A percentile compares a stretch with the other conserved stretches of the same genome.
Evolutionary conservation across 257 asterid genomes (phyloP).

Genomic region (Lavandula angustifolia): DNA sequence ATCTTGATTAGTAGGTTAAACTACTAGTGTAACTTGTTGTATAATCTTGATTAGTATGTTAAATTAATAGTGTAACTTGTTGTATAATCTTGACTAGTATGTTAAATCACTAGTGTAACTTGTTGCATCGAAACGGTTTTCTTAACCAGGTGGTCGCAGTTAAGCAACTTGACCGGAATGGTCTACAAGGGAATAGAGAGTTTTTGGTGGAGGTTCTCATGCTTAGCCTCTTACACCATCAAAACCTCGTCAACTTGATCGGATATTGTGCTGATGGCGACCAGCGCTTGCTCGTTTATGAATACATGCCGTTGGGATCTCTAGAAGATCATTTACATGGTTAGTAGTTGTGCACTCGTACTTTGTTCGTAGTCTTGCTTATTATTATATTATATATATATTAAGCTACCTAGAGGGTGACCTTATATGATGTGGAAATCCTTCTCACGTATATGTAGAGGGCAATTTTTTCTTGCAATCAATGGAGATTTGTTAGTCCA

Average conservation of each 20-base stretch:
- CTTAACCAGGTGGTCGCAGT: conserved; percentile 86
- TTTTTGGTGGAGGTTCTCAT: conserved; percentile 97
- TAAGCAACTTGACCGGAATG: conserved; percentile 90
- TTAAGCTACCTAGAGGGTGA: not conserved
- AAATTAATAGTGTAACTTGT: no score
- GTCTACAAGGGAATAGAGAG: conserved; percentile 94
- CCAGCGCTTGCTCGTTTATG: conserved; percentile 94
- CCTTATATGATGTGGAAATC: not conserved
- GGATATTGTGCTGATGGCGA: conserved; percentile 99
- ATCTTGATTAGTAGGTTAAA: not conserved
- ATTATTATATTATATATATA: no score
- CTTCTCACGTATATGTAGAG: not conserved
- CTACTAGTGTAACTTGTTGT: conserved; percentile 17
- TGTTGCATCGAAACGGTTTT: conserved; percentile 25
- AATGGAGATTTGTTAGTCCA: not conserved
- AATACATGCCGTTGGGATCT: conserved; percentile 95
- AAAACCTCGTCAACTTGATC: conserved; percentile 90
- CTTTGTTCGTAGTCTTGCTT: no score
- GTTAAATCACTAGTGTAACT: conserved; percentile 15
- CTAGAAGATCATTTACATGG: conserved; percentile 98
- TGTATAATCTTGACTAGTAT: not conserved
- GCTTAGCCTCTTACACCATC: conserved; percentile 96
- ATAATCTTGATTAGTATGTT: not conserved
- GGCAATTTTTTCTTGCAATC: conserved; percentile 1
- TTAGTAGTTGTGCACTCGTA: conserved; percentile 45